These are phyloP conservation scores for Nicotiana obtusifolia DNA, from an alignment of 257 asterid species.

Conservation along the genomic window DNA sequence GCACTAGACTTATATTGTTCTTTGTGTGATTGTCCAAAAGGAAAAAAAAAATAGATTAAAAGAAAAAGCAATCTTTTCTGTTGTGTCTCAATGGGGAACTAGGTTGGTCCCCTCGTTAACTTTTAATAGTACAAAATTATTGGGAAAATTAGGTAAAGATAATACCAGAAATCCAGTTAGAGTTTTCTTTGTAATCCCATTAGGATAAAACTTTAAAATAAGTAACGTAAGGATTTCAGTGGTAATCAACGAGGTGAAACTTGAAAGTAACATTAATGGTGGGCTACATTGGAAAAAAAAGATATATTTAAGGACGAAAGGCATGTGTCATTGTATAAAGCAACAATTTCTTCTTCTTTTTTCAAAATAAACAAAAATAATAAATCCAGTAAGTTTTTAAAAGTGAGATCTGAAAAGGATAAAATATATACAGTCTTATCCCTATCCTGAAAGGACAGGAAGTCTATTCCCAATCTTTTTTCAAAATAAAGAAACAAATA, in stretches of 20 bases:
- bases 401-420: too few relatives aligned
- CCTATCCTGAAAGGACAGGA: too few relatives aligned
- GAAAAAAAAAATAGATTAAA: neutral
- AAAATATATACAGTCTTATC: too few relatives aligned
- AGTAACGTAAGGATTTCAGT: neutral
- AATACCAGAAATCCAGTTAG: neutral
- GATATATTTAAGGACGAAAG: neutral
- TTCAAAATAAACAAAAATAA: neutral
- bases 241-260: too few relatives aligned
- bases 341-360: neutral
- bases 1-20: neutral
- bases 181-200: neutral
- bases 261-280: too few relatives aligned
- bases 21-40: neutral
- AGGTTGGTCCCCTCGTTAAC: too few relatives aligned
- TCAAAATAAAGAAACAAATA: neutral
- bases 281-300: too few relatives aligned
- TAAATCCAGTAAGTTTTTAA: too few relatives aligned
- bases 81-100: neutral
- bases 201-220: neutral
- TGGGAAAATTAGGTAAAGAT: neutral
- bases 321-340: neutral
- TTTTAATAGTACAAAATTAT: too few relatives aligned
- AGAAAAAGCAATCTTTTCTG: too few relatives aligned
- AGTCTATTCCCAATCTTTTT: neutral